Conservation (phyloP, 805 yeast genomes). For the Nakazawaea anatomiae region DNA sequence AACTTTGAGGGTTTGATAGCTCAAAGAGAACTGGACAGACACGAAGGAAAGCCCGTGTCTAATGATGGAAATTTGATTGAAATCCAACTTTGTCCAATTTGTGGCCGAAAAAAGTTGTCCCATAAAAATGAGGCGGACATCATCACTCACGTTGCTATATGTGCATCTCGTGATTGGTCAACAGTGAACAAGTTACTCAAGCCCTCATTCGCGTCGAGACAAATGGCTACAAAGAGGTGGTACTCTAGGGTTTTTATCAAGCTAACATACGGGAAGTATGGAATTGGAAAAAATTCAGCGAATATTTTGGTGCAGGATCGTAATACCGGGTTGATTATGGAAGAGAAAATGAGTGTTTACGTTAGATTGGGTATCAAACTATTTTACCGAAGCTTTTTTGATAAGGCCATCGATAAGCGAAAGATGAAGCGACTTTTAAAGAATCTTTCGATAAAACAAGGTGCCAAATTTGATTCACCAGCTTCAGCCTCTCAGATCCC, state of each 20-base stretch:
- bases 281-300: slow-evolving; percentile 85
- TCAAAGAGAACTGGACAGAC: slow-evolving; percentile 2
- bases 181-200: slow-evolving; percentile 57
- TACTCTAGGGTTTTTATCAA: slow-evolving; percentile 76
- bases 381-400: slow-evolving; percentile 67
- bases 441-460: slow-evolving; percentile 73
- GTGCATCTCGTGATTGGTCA: slow-evolving; percentile 75
- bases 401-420: slow-evolving; percentile 49
- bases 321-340: slow-evolving; percentile 79
- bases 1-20: slow-evolving; percentile 32
- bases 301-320: slow-evolving; percentile 93
- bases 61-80: not conserved
- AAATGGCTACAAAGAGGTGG: slow-evolving; percentile 85
- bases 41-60: not conserved
- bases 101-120: slow-evolving; percentile 53
- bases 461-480: slow-evolving; percentile 73
- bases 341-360: slow-evolving; percentile 87
- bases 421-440: slow-evolving; percentile 56
- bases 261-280: slow-evolving; percentile 82
- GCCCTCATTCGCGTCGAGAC: slow-evolving; percentile 70
- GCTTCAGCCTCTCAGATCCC: slow-evolving; percentile 60
- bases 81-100: slow-evolving; percentile 59
- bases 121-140: slow-evolving; percentile 58
- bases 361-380: slow-evolving; percentile 84
- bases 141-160: slow-evolving; percentile 82